Evolutionary conservation across 331 rosid species (phyloP).

Genomic region (Pyracantha coccinea): DNA sequence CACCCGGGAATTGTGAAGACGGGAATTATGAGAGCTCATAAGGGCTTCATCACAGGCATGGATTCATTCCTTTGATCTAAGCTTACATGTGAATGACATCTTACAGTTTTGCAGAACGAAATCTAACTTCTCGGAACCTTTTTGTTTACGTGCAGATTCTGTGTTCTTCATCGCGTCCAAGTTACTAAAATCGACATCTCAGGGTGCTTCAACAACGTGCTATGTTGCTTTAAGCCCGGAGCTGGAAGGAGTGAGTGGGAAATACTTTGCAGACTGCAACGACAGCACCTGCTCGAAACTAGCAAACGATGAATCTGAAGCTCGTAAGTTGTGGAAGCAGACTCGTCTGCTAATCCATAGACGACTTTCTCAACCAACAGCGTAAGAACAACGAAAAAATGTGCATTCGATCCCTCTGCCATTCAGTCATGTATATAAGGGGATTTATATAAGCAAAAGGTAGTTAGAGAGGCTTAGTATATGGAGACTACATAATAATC

Average conservation of each 20-base stretch:
- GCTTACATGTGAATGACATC: not conserved
- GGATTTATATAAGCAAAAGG: not conserved
- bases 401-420: not conserved
- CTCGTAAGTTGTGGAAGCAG: constrained; percentile 63
- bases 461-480: not conserved
- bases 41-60: constrained; percentile 73
- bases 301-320: constrained; percentile 75
- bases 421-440: constrained; percentile 3
- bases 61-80: not conserved
- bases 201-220: constrained; percentile 95
- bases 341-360: constrained; percentile 55
- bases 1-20: constrained; percentile 99
- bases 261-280: constrained; percentile 81
- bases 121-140: not conserved
- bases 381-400: not conserved
- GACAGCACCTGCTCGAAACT: constrained; percentile 60
- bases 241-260: constrained; percentile 64
- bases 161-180: constrained; percentile 81
- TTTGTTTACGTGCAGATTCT: constrained; percentile 54
- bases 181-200: constrained; percentile 72
- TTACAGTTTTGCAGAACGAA: not conserved
- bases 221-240: constrained; percentile 70
- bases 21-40: constrained; percentile 85
- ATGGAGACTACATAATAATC: not conserved
- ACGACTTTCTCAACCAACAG: constrained; percentile 42